phyloP scores from a whole-genome alignment of 768 basidiomycete species.

The Peribolospora kevripleyi region DNA sequence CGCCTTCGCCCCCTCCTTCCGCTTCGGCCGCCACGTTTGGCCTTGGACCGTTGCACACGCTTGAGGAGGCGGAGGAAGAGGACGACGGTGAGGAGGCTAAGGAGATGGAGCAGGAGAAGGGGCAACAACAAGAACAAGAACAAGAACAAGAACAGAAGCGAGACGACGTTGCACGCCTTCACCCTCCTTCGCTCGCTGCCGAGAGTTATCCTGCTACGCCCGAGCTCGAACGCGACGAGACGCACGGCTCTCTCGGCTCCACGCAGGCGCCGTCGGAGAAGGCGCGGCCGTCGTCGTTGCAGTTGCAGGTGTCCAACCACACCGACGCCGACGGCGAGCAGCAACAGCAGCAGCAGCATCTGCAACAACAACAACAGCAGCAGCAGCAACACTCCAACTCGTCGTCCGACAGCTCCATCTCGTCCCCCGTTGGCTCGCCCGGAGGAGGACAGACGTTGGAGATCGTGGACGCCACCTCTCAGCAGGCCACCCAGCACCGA shows the following conservation, averaged over 20 bases:
- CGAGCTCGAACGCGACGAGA: constrained; percentile 3
- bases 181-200: too few relatives aligned
- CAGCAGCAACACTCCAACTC: too few relatives aligned
- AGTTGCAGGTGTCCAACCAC: too few relatives aligned
- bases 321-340: too few relatives aligned
- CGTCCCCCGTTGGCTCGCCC: too few relatives aligned
- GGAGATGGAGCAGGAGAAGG: too few relatives aligned
- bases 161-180: not conserved
- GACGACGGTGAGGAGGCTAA: not conserved
- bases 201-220: not conserved
- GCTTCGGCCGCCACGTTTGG: constrained; percentile 2
- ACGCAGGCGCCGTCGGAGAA: constrained; percentile 7
- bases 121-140: too few relatives aligned
- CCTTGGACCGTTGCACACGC: constrained; percentile 7
- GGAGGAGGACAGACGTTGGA: too few relatives aligned
- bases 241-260: constrained; percentile 1
- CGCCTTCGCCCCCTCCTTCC: not conserved
- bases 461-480: too few relatives aligned
- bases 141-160: not conserved
- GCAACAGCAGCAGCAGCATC: too few relatives aligned
- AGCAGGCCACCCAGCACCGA: constrained; percentile 1
- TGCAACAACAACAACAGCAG: too few relatives aligned
- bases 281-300: not conserved
- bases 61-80: constrained; percentile 12
- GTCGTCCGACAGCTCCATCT: too few relatives aligned